Conservation (phyloP, 129 eudicot genomes). For the Flaveria bidentis region DNA sequence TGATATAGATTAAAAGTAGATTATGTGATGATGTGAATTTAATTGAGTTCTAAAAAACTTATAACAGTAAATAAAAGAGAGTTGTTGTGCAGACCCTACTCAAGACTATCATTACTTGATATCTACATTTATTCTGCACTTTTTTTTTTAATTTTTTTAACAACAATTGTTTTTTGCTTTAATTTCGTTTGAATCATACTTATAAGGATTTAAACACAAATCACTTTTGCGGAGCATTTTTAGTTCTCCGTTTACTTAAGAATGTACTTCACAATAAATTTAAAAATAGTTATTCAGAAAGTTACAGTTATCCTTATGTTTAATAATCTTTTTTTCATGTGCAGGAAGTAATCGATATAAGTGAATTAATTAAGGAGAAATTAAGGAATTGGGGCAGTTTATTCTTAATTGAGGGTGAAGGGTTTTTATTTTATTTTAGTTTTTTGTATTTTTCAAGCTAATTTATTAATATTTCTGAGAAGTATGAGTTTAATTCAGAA, state of each 20-base stretch:
- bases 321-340: not conserved
- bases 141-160: not conserved
- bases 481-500: constrained; percentile 20
- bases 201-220: too few relatives aligned
- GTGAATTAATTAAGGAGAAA: constrained; percentile 18
- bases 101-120: not conserved
- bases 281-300: not conserved
- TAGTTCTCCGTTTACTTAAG: not conserved
- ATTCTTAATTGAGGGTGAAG: constrained; percentile 22
- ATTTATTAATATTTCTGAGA: constrained; percentile 29
- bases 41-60: too few relatives aligned
- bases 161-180: too few relatives aligned
- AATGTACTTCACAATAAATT: not conserved
- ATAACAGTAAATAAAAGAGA: not conserved
- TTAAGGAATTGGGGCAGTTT: constrained; percentile 28
- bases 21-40: too few relatives aligned
- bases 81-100: constrained; percentile 12
- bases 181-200: too few relatives aligned
- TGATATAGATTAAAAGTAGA: too few relatives aligned
- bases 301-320: not conserved
- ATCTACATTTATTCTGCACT: not conserved
- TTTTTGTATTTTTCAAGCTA: constrained; percentile 28
- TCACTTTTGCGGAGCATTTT: too few relatives aligned
- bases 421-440: not conserved
- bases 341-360: constrained; percentile 40